These are phyloP conservation scores for Ramaria sp. DNA, from an alignment of 768 basidiomycete species.

Conservation along the genomic window DNA sequence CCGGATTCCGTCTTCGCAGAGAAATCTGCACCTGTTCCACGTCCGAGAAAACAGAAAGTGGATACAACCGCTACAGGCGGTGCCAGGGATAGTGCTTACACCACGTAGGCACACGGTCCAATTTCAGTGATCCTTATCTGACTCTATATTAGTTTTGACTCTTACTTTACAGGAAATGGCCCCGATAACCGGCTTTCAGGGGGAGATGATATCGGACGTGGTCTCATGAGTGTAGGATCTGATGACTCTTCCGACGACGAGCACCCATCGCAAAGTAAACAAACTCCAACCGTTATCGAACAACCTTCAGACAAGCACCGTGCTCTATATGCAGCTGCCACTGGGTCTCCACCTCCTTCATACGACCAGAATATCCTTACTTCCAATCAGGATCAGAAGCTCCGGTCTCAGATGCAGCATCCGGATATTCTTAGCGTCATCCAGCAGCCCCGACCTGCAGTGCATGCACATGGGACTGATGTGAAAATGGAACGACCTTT, in stretches of 20 bases:
- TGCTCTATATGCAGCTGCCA: conserved; percentile 6
- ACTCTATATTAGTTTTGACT: conserved; percentile 10
- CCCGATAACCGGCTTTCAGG: conserved; percentile 37
- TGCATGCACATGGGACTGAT: neutral
- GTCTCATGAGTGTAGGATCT: conserved; percentile 32
- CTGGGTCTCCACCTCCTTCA: conserved; percentile 5
- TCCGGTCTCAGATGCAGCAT: conserved; percentile 10
- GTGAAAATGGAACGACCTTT: neutral
- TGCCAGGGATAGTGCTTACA: conserved; percentile 50
- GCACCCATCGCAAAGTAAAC: conserved; percentile 18
- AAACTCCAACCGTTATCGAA: conserved; percentile 26
- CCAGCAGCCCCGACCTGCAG: neutral
- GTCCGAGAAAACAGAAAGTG: conserved; percentile 31
- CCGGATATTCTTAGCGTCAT: neutral
- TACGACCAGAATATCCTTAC: conserved; percentile 22
- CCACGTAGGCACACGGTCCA: conserved; percentile 34
- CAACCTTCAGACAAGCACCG: conserved; percentile 11
- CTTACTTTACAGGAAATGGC: conserved; percentile 1
- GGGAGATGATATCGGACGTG: conserved; percentile 41
- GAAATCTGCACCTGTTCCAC: conserved; percentile 26
- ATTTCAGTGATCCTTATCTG: conserved; percentile 8
- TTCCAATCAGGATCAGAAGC: conserved; percentile 38
- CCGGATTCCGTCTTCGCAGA: conserved; percentile 50
- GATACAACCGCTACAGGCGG: conserved; percentile 32
- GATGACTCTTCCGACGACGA: conserved; percentile 32